phyloP scores from a whole-genome alignment of 2,329 filamentous ascomycete genomes.

The Bipolaris zeicola region DNA sequence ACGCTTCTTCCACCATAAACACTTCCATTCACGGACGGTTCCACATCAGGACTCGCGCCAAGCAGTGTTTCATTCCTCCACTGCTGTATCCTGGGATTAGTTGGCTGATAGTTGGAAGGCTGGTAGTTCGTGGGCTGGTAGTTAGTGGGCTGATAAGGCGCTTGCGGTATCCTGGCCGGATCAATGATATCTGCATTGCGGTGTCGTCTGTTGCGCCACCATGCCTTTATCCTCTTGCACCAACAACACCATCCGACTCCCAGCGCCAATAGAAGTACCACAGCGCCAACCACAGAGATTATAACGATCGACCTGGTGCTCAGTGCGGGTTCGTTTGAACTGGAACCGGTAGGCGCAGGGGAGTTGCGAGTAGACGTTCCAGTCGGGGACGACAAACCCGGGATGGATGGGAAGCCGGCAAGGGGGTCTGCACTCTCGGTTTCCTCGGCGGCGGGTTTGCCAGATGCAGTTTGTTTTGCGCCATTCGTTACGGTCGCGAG shows the following conservation, averaged over 20 bases:
- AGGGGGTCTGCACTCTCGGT: background rate
- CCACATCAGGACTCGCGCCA: background rate
- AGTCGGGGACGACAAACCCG: background rate
- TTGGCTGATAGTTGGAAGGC: background rate
- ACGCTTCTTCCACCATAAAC: background rate
- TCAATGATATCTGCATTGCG: background rate
- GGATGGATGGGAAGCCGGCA: background rate
- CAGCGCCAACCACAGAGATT: constrained; percentile 3
- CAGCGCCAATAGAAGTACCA: background rate
- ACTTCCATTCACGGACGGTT: background rate
- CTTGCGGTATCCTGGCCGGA: background rate
- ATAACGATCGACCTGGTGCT: constrained; percentile 5
- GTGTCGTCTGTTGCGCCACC: too few species aligned
- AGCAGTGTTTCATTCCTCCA: background rate
- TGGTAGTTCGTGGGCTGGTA: background rate
- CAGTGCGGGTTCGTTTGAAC: background rate
- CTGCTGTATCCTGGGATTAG: background rate
- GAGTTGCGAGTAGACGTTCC: background rate
- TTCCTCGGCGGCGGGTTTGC: background rate
- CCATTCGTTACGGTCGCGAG: constrained; percentile 5
- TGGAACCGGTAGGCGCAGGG: background rate
- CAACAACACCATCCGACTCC: constrained; percentile 1
- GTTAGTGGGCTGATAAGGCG: too few species aligned
- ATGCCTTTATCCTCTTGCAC: background rate
- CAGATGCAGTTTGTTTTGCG: background rate